Evolutionary conservation across 2,329 filamentous ascomycete species (phyloP), one percentile per base, ranked within the genome.

Genomic region (Simplicillium sp.): DNA sequence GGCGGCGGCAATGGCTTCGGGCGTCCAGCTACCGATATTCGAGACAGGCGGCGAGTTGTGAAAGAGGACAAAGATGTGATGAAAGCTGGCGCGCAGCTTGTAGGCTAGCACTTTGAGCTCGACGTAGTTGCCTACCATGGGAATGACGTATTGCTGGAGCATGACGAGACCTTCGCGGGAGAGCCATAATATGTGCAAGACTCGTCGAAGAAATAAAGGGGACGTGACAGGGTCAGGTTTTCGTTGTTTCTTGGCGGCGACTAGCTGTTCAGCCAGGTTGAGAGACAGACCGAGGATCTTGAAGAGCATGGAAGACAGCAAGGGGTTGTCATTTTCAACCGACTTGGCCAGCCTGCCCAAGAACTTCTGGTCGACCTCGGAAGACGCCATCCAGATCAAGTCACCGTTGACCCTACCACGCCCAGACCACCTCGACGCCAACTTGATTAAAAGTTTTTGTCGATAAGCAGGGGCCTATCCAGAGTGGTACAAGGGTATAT

Each of bases 341-440:
- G 80, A 75, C 63, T 82, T 84, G 59, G 92, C 90, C 58, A 95
- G 82, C 57, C 80, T 82, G 65, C 87, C 88, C 55, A 98, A 75
- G 65, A 94, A 95, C 67, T 97, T 98, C 67, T 95, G 89, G 62
- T 98, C 92, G 47, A 97, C 87, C 66, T 95, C 87, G 46, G 88
- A 92, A 58, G 89, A 92, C 66, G 92, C 92, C 92, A 97, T 98
- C 47, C 58, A 56, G 54, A 36, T 41, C 36, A 29, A 36, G 36
- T 40, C 36, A 17, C 34, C 38, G 37, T 35, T 36, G n/a, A 32
- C 40, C 17, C 40, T 38, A 36, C 36, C 20, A 25, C 20, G 20
- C 20, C 20, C 20, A 25, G 20, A 25, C 20, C 20, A 25, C 20
- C 20, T 25, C 20, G 9, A 25, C 20, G 20, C 20, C 20, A 25